Evolutionary conservation across 2,329 filamentous ascomycete species (phyloP), one percentile per base, ranked within the genome.

Genomic region (Cladobotryum protrusum): DNA sequence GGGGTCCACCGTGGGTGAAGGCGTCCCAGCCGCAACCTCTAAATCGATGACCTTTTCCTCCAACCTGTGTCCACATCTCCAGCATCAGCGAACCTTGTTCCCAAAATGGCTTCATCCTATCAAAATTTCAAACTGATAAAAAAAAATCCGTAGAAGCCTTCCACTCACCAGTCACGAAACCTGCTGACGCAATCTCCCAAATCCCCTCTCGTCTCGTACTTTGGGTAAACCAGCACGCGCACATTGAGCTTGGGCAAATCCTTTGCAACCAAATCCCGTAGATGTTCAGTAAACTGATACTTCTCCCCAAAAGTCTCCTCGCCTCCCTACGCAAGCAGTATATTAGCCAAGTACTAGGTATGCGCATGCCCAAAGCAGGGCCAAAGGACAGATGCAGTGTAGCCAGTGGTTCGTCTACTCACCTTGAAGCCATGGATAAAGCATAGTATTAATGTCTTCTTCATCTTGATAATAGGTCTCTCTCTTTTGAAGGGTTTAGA

Each of bases 21-120:
- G 81, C 0, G 89, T 92, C 42, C 78, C 77, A 58, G 87, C 86
- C 24, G 79, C 83, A 50, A 96, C 91, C 70, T 99, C 92, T 61
- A 96, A 75, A 67, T 97, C 93, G 60, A 97, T 96, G 59, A 97
- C 88, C 60, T 88, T 88, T 64, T 96, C 86, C 57, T 91, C 83
- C 14, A 97, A 81, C 89, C 86, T 89, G 50, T 13, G 17, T 37
- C 35, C 18, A 2, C 7, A 24, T 47, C 8, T 41, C 36, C 18
- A 20, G 17, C 45, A 19, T 46, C 5, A 33, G 33, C 49, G 6
- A 37, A n/a, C 8, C 33, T 9, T 8, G 6, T 9, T 8, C 6
- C 24, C 24, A 2, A 9, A 29, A 29, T 29, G 11, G 11, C 7
- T 29, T 29, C 11, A 6, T 29, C 24, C 6, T 2, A 2, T 6